Evolutionary conservation across 306 rosid species (phyloP).

Genomic region (Castanea mollissima): DNA sequence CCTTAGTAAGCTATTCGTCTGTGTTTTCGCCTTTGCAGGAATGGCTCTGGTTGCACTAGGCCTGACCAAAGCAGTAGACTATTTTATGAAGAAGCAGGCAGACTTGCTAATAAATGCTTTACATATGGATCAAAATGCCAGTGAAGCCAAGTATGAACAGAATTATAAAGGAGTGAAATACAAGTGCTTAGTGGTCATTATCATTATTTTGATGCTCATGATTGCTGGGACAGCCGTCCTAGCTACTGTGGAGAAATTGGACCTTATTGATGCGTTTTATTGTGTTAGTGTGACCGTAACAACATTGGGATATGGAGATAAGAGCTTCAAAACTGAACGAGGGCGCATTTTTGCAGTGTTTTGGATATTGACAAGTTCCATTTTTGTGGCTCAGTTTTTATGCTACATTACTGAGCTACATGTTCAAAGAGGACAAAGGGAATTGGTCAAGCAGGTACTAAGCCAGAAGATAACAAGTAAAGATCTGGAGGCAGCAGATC

Average conservation of each 20-base stretch:
- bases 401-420: conserved; percentile 71
- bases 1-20: conserved; percentile 40
- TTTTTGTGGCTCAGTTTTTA: conserved; percentile 73
- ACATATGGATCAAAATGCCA: conserved; percentile 8
- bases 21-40: conserved; percentile 47
- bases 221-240: conserved; percentile 37
- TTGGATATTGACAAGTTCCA: conserved; percentile 78
- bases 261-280: conserved; percentile 48
- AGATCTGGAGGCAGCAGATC: conserved; percentile 91
- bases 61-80: conserved; percentile 45
- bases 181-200: conserved; percentile 36
- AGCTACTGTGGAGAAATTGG: conserved; percentile 29
- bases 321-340: conserved; percentile 70
- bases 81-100: conserved; percentile 48
- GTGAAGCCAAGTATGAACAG: neutral
- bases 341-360: conserved; percentile 82
- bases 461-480: conserved; percentile 42
- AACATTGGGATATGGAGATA: conserved; percentile 67
- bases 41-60: conserved; percentile 36
- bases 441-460: conserved; percentile 64
- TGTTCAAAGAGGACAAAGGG: conserved; percentile 60
- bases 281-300: conserved; percentile 56
- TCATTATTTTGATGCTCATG: conserved; percentile 34
- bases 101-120: conserved; percentile 32
- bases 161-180: conserved; percentile 1